Evolutionary conservation across 2,329 filamentous ascomycete genomes (phyloP), one percentile per base, ranked within the genome.

Genomic region (Diplocarpon mali): DNA sequence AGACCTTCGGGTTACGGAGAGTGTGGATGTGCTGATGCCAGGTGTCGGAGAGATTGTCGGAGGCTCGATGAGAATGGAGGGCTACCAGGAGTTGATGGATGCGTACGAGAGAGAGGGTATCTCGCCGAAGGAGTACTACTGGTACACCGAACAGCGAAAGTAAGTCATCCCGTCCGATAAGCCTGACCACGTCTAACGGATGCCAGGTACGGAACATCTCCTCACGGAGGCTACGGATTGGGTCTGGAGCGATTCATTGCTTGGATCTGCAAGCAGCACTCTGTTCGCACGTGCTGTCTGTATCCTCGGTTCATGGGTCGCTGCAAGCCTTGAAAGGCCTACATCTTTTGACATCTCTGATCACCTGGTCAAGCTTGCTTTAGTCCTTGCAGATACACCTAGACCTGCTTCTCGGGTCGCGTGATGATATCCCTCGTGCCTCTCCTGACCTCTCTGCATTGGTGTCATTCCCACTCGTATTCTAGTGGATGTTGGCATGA

Each of bases 21-120:
- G 80, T 50, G 90, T 96, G 12, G 92, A 98, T 60, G 71, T 73
- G 40, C 63, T 82, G 53, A 76, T 98, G 88, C 92, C 92, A 10
- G 87, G 87, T 55, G 92, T 98, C 20, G 92, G 92, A 48, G 92
- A 96, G 72, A 95, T 96, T 60, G 88, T 96, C 2, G 90, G 92
- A 50, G 92, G 90, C 5, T 88, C 80, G 56, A 96, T 98, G 90
- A 88, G 92, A 65, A 93, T 95, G 77, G 80, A 89, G 62, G 80
- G 85, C 62, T 87, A 85, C 62, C 85, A 94, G 12, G 88, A 95
- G 71, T 70, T 95, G 54, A 80, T 95, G 72, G 80, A 74, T 17
- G 92, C 86, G 1, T 98, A 93, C 64, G 79, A 87, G 66, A 78
- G 83, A 51, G 84, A 95, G 67, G 83, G 82, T 34, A 93, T 96